A percentile compares a stretch with the other conserved stretches of the same genome.
These are phyloP conservation scores for Epichloe typhina DNA, from an alignment of 2,329 filamentous ascomycete genomes.

Conservation along the genomic window DNA sequence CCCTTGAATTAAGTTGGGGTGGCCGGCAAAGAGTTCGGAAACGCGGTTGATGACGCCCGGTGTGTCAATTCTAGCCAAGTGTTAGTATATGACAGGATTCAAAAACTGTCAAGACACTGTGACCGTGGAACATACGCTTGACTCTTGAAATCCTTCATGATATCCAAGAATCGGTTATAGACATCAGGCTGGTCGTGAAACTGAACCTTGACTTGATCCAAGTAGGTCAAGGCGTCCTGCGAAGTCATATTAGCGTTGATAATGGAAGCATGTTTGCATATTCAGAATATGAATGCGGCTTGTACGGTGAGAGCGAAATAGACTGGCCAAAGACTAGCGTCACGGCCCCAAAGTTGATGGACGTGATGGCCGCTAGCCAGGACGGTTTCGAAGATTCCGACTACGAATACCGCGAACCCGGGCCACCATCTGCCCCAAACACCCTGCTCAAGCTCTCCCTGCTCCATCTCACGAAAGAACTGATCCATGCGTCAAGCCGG, in stretches of 20 bases:
- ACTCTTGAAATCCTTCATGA: conserved; percentile 99
- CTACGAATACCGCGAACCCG: too few species aligned
- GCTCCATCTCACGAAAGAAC: not conserved
- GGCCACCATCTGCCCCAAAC: too few species aligned
- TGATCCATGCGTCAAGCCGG: not conserved
- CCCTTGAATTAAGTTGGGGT: conserved; percentile 89
- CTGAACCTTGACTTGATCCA: conserved; percentile 96
- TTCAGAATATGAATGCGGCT: too few species aligned
- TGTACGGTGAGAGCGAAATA: too few species aligned
- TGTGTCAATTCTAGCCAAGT: conserved; percentile 62
- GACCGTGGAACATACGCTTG: conserved; percentile 54
- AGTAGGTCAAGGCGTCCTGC: conserved; percentile 72
- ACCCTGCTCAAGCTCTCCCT: not conserved
- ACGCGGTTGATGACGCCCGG: conserved; percentile 95
- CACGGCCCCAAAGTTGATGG: too few species aligned
- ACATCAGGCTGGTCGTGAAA: conserved; percentile 96
- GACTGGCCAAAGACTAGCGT: too few species aligned
- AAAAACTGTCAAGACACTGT: not conserved
- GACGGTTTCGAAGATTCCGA: too few species aligned
- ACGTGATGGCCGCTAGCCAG: too few species aligned
- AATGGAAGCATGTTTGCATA: not conserved
- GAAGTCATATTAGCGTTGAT: conserved; percentile 2
- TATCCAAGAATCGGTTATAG: conserved; percentile 92
- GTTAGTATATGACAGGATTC: conserved; percentile 66
- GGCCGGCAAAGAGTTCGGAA: conserved; percentile 87